These are phyloP conservation scores for Barnettozyma pratensis DNA, from an alignment of 805 yeast genomes.

Conservation along the genomic window DNA sequence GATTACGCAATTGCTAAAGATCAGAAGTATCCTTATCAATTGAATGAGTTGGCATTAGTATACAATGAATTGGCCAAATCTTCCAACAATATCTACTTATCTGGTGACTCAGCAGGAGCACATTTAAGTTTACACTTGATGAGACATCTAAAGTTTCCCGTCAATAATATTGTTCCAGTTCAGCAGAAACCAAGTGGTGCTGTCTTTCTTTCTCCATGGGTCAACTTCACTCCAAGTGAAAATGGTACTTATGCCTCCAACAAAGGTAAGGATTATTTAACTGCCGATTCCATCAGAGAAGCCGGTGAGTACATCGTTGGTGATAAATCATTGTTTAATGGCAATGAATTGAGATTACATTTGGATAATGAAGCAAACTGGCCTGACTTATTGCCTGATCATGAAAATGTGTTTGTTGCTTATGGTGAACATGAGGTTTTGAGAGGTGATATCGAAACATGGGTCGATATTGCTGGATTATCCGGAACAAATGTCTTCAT, in stretches of 20 bases:
- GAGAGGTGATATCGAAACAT: slow-evolving; percentile 9
- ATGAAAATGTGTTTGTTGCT: background rate
- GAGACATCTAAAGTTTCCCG: slow-evolving; percentile 5
- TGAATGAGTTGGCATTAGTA: slow-evolving; percentile 19
- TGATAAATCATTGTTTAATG: background rate
- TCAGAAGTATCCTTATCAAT: background rate
- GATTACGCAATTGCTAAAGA: slow-evolving; percentile 18
- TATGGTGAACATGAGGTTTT: slow-evolving; percentile 14
- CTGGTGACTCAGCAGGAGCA: slow-evolving; percentile 31
- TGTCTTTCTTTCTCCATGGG: slow-evolving; percentile 16
- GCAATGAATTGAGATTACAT: background rate
- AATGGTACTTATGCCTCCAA: background rate
- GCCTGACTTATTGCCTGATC: slow-evolving; percentile 5
- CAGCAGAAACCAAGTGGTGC: slow-evolving; percentile 3
- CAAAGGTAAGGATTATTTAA: background rate
- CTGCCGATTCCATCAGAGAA: background rate
- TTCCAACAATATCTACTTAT: slow-evolving; percentile 16
- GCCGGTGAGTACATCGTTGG: background rate
- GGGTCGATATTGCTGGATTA: background rate
- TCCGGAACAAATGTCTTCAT: background rate
- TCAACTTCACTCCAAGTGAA: slow-evolving; percentile 9
- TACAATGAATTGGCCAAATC: slow-evolving; percentile 16
- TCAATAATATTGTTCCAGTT: background rate
- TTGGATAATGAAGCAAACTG: slow-evolving; percentile 1
- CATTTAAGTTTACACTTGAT: slow-evolving; percentile 20